These are phyloP conservation scores for Tricholoma bakamatsutake DNA, from an alignment of 768 basidiomycete genomes.

Conservation along the genomic window DNA sequence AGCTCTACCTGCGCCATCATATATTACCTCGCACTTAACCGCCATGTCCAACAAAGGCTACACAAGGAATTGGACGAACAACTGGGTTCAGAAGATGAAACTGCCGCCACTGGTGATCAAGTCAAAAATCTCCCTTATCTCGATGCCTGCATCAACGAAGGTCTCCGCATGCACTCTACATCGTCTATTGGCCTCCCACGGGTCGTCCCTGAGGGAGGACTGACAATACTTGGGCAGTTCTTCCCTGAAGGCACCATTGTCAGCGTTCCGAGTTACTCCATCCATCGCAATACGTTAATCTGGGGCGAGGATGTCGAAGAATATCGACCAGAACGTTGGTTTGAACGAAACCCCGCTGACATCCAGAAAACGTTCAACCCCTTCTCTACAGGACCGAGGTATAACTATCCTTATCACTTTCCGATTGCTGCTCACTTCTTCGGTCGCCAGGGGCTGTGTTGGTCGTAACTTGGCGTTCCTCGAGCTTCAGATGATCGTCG, in stretches of 20 bases:
- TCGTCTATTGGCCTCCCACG: constrained; percentile 81
- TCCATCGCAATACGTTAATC: constrained; percentile 62
- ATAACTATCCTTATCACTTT: constrained; percentile 13
- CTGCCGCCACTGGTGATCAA: constrained; percentile 55
- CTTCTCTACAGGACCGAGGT: constrained; percentile 81
- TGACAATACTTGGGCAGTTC: constrained; percentile 48
- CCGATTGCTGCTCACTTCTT: constrained; percentile 1
- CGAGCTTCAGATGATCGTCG: constrained; percentile 74
- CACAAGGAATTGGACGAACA: constrained; percentile 72
- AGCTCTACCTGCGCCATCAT: constrained; percentile 89
- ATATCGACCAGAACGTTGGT: constrained; percentile 83
- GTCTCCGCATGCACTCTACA: constrained; percentile 78
- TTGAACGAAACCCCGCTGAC: constrained; percentile 55
- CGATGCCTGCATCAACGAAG: constrained; percentile 85
- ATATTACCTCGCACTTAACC: constrained; percentile 74
- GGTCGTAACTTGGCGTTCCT: constrained; percentile 77
- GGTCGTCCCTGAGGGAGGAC: constrained; percentile 66
- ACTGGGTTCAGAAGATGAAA: constrained; percentile 49
- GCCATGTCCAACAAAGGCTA: constrained; percentile 58
- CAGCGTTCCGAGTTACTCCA: constrained; percentile 77
- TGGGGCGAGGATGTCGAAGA: constrained; percentile 79
- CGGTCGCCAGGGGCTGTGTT: constrained; percentile 61
- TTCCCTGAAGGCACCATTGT: constrained; percentile 76
- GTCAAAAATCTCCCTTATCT: constrained; percentile 76
- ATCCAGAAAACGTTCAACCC: constrained; percentile 79